A percentile compares a stretch with the other conserved stretches of the same genome.
These are phyloP conservation scores for Penicillium psychrosexuale DNA, from an alignment of 2,329 filamentous ascomycete genomes.

Conservation along the genomic window DNA sequence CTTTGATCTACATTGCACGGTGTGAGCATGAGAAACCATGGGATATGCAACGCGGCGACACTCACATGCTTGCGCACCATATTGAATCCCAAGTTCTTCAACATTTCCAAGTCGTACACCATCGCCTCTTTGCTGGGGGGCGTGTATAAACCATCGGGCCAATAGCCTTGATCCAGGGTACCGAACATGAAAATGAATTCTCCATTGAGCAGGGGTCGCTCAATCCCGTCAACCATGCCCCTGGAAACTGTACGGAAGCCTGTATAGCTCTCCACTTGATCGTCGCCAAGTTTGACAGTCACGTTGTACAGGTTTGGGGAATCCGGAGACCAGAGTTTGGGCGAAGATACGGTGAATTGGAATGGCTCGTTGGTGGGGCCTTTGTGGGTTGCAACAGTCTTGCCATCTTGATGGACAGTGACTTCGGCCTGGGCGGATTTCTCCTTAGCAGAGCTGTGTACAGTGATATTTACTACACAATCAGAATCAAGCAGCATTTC, in stretches of 20 bases:
- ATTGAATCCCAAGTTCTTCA: slow-evolving; percentile 67
- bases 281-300: slow-evolving; percentile 52
- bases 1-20: slow-evolving; percentile 55
- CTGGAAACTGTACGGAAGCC: slow-evolving; percentile 64
- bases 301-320: slow-evolving; percentile 64
- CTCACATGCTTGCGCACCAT: slow-evolving; percentile 67
- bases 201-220: slow-evolving; percentile 65
- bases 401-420: slow-evolving; percentile 37
- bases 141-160: slow-evolving; percentile 66
- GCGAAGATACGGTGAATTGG: slow-evolving; percentile 53
- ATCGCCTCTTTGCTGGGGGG: slow-evolving; percentile 66
- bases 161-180: slow-evolving; percentile 68
- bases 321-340: slow-evolving; percentile 63
- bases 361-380: slow-evolving; percentile 53
- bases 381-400: slow-evolving; percentile 44
- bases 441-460: slow-evolving; percentile 46
- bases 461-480: slow-evolving; percentile 55
- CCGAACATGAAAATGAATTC: slow-evolving; percentile 66
- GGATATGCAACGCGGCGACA: not conserved
- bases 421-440: slow-evolving; percentile 38
- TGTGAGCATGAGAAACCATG: not conserved
- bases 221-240: slow-evolving; percentile 56
- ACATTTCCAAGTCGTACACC: slow-evolving; percentile 60
- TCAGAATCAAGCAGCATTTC: not conserved
- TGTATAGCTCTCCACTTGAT: slow-evolving; percentile 62